Evolutionary conservation across 257 asterid species (phyloP).

Genomic region (Scutellaria galericulata): DNA sequence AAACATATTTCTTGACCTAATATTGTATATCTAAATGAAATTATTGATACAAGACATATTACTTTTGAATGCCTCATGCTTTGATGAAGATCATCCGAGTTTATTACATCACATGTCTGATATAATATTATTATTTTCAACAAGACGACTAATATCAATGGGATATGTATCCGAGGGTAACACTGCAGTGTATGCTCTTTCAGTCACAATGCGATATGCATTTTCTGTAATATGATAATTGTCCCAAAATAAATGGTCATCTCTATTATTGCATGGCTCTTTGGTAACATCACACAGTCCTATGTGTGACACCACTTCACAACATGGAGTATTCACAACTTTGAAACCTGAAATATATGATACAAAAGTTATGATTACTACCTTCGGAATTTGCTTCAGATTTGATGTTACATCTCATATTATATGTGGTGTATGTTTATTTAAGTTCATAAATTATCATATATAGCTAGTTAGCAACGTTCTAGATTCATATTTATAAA

Average conservation of each 20-base stretch:
- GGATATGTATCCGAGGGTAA: conserved; percentile 45
- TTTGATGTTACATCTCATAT: too few relatives aligned
- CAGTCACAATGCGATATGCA: conserved; percentile 9
- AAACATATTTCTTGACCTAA: too few relatives aligned
- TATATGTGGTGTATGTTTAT: too few relatives aligned
- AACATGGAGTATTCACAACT: conserved; percentile 38
- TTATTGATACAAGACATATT: too few relatives aligned
- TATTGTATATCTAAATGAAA: too few relatives aligned
- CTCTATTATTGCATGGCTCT: conserved; percentile 44
- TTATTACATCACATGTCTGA: too few relatives aligned
- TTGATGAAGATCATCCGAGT: too few relatives aligned
- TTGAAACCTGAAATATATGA: conserved; percentile 42
- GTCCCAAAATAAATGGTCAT: conserved; percentile 44
- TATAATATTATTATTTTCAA: not conserved
- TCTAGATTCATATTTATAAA: too few relatives aligned
- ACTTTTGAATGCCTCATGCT: too few relatives aligned
- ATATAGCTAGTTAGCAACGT: too few relatives aligned
- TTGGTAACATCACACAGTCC: conserved; percentile 41
- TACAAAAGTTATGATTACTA: not conserved
- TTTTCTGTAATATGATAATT: conserved; percentile 44
- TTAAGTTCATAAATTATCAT: too few relatives aligned
- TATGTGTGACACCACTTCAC: conserved; percentile 4
- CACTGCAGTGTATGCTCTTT: conserved; percentile 36
- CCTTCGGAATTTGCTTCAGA: too few relatives aligned
- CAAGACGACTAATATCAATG: conserved; percentile 40